Conservation (phyloP, 805 yeast species). For the Candida succiphila region DNA sequence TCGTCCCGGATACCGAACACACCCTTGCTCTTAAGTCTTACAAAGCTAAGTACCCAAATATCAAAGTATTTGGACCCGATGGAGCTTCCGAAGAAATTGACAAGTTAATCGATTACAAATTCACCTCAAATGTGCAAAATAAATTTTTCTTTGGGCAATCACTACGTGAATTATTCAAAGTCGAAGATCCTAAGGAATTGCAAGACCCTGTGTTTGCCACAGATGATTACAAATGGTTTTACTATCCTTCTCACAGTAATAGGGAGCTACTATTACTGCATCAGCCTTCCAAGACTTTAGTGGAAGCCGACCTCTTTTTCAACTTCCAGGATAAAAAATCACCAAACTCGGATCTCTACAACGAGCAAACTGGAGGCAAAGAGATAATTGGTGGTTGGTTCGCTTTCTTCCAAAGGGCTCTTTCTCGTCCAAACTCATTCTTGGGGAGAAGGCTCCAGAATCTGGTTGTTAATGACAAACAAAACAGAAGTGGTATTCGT, state of each 20-base stretch:
- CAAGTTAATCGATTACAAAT: conserved; percentile 27
- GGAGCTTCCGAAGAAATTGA: conserved; percentile 26
- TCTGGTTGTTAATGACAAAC: conserved; percentile 6
- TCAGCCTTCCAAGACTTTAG: conserved; percentile 33
- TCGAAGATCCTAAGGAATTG: conserved; percentile 24
- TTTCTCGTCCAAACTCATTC: conserved; percentile 8
- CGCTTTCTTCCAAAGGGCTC: conserved; percentile 12
- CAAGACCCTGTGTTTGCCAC: conserved; percentile 17
- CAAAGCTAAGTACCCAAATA: conserved; percentile 36
- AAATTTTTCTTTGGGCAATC: too few species aligned
- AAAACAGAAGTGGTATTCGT: conserved; percentile 12
- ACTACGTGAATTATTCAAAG: conserved; percentile 13
- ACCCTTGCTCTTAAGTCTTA: conserved; percentile 51
- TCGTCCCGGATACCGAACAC: conserved; percentile 58
- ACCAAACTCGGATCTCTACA: conserved; percentile 16
- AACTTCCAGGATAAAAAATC: conserved; percentile 46
- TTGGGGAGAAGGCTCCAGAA: conserved; percentile 3
- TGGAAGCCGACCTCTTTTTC: conserved; percentile 54
- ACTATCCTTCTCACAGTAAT: conserved; percentile 46
- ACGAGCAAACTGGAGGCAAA: conserved; percentile 33
- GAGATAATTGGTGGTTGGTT: conserved; percentile 33
- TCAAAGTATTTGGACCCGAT: conserved; percentile 46
- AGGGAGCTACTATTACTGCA: conserved; percentile 47
- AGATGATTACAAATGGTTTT: conserved; percentile 39
- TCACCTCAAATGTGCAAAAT: conserved; percentile 28